A percentile compares a stretch with the other conserved stretches of the same genome.
Conservation (phyloP, 2,329 filamentous ascomycete genomes). For the Aspergillus bombycis region DNA sequence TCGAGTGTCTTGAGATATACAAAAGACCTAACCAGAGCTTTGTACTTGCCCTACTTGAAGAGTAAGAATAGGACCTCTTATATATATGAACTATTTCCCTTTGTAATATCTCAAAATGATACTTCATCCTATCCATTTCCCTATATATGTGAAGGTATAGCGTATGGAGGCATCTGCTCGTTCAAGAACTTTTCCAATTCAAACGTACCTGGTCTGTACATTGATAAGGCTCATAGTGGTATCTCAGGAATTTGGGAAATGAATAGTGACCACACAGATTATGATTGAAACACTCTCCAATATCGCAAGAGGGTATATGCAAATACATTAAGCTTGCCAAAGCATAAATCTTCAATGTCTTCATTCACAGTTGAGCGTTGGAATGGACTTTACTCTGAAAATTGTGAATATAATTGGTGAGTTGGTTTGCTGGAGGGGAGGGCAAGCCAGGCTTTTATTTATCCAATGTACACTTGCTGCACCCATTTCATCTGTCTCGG, state of each 20-base stretch:
- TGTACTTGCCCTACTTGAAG: too few relatives aligned
- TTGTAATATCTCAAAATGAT: neutral
- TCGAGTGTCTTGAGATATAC: too few relatives aligned
- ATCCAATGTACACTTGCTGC: too few relatives aligned
- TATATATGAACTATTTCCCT: neutral
- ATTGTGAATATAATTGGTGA: too few relatives aligned
- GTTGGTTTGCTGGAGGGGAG: too few relatives aligned
- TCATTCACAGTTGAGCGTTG: neutral
- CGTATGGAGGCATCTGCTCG: neutral
- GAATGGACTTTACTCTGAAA: accelerated
- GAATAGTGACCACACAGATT: neutral
- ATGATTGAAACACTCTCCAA: neutral
- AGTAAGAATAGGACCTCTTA: too few relatives aligned
- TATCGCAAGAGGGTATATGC: neutral
- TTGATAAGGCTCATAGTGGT: neutral
- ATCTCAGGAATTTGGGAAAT: neutral
- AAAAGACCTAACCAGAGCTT: too few relatives aligned
- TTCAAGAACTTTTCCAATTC: neutral
- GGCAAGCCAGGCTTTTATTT: too few relatives aligned
- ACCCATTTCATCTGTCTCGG: too few relatives aligned
- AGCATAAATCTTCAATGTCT: neutral
- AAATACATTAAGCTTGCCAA: neutral
- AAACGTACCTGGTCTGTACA: neutral
- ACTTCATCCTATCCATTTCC: neutral
- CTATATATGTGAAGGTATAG: neutral